These are phyloP conservation scores for Reutealis trisperma DNA, from an alignment of 345 rosid genomes.

Conservation along the genomic window DNA sequence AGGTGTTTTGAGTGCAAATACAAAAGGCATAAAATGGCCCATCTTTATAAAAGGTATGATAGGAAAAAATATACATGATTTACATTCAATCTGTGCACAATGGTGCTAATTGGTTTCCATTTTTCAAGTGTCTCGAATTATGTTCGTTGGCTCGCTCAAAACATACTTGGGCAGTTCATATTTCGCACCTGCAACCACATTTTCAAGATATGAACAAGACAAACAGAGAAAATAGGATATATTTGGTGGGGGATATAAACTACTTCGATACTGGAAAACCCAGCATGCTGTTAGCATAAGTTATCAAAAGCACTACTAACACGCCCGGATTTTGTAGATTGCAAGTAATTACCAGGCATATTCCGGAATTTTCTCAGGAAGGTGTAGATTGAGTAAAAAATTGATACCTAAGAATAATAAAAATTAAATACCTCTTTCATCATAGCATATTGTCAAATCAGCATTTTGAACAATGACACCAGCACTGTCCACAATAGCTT, in stretches of 20 bases:
- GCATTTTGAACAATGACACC: slow-evolving; percentile 69
- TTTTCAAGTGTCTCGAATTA: slow-evolving; percentile 44
- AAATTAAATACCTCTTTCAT: slow-evolving; percentile 63
- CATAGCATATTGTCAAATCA: slow-evolving; percentile 81
- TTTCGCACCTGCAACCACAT: slow-evolving; percentile 64
- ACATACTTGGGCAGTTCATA: slow-evolving; percentile 84
- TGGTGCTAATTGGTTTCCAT: background rate
- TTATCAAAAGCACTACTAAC: background rate
- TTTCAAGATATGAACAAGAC: background rate
- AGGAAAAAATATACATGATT: slow-evolving; percentile 24
- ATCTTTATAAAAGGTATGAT: slow-evolving; percentile 9
- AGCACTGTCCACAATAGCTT: slow-evolving; percentile 76
- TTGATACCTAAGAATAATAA: background rate
- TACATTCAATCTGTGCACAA: slow-evolving; percentile 22
- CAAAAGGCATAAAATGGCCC: slow-evolving; percentile 1
- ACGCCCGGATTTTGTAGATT: background rate
- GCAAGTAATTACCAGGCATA: background rate
- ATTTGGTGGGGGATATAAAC: background rate
- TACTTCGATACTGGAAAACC: background rate
- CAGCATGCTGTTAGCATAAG: background rate
- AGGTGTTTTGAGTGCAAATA: background rate
- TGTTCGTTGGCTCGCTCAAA: slow-evolving; percentile 75
- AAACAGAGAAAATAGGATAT: background rate
- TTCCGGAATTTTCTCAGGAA: background rate
- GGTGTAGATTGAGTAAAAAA: background rate